Evolutionary conservation across 768 basidiomycete species (phyloP), one percentile per base, ranked within the genome.

Genomic region (Lepiota venenata): DNA sequence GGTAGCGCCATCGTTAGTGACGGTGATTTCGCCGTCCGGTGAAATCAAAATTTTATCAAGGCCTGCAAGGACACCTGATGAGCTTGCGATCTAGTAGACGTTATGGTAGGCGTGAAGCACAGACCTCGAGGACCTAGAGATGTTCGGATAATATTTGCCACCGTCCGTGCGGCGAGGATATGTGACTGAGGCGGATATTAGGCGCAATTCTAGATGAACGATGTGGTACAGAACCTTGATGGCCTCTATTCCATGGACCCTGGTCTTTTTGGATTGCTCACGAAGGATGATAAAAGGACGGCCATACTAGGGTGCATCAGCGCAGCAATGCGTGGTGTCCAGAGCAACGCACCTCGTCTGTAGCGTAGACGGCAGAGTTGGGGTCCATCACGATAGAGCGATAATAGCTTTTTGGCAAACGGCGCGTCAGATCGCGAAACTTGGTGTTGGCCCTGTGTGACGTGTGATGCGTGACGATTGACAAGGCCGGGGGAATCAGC

Each of bases 1-100:
- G 20, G 97, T 99, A 5, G 97, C 97, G 47, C 97, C 97, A 71
- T 99, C 97, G 72, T 99, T 99, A 12, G 97, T 98, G 36, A 98
- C 96, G 29, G 95, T 98, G 64, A 99, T 98, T 64, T 99, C 97
- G 46, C 97, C 97, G 76, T 98, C 97, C 18, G 95, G 87, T 25
- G 91, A 93, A 61, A 94, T 93, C 62, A 94, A 81, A 64, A 94
- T 93, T 81, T 94, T 94, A 77, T 94, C 92, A 46, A 98, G 82
- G 41, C 96, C 93, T 96, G 58, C 11, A 61, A 25, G 44, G 35
- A 47, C 47, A 41, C 47, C 38, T 45, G 50, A 57, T 51, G 16
- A 41, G 45, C 47, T 27, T 12, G 38, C 50, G 46, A 46, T 55
- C 55, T 61, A 46, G 20, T 61, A 46, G 20, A 9, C 16, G 8